A percentile compares a stretch with the other conserved stretches of the same genome.
phyloP scores from a whole-genome alignment of 345 rosid genomes.

The Tarenaya hassleriana region DNA sequence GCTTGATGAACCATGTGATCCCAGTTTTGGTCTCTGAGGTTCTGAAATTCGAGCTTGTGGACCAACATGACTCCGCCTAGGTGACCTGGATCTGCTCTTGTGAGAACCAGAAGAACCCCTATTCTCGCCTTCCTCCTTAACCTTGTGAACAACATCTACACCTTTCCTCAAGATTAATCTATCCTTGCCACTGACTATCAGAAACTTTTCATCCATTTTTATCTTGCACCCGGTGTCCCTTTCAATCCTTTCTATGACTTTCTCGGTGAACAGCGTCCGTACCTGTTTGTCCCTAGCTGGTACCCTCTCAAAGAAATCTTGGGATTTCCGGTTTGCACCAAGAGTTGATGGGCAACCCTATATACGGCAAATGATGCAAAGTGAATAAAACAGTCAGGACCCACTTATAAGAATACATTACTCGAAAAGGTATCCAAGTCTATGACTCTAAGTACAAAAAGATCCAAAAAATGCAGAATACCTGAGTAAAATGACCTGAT shows the following conservation, averaged over 20 bases:
- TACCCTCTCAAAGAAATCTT: conserved; percentile 89
- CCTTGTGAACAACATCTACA: conserved; percentile 89
- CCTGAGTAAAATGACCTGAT: conserved; percentile 99
- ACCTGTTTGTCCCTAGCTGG: conserved; percentile 80
- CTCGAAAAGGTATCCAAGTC: not conserved
- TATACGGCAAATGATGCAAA: not conserved
- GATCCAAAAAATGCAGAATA: conserved; percentile 6
- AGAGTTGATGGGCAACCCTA: conserved; percentile 99
- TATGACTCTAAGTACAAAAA: conserved; percentile 7
- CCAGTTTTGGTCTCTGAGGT: conserved; percentile 49
- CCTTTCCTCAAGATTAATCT: conserved; percentile 85
- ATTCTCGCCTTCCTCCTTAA: conserved; percentile 63
- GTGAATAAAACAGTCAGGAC: not conserved
- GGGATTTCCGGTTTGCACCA: conserved; percentile 89
- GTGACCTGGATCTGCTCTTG: conserved; percentile 84
- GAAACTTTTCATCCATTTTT: conserved; percentile 87
- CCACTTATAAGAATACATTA: not conserved
- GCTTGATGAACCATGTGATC: conserved; percentile 52
- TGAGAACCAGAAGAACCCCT: conserved; percentile 60
- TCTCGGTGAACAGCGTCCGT: conserved; percentile 69
- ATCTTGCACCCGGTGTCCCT: conserved; percentile 82
- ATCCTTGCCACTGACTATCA: conserved; percentile 93
- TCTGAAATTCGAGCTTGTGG: conserved; percentile 58
- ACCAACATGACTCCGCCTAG: conserved; percentile 55
- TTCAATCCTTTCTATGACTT: conserved; percentile 71